A percentile compares a stretch with the other conserved stretches of the same genome.
Conservation (phyloP, 345 rosid genomes). For the Eucalyptus polyanthemos region DNA sequence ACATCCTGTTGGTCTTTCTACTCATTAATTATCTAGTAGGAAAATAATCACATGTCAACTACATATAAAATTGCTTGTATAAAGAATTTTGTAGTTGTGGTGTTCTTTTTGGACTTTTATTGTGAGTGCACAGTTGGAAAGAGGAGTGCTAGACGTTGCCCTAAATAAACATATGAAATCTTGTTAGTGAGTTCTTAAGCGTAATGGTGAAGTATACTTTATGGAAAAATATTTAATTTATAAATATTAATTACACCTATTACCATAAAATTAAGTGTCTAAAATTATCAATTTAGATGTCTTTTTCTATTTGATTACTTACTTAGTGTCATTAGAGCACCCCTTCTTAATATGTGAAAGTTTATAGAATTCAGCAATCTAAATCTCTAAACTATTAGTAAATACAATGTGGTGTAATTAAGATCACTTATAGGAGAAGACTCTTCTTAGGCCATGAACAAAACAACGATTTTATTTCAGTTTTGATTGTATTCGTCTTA, state of each 20-base stretch:
- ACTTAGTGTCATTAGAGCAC: too few relatives aligned
- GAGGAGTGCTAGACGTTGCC: neutral
- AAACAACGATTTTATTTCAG: accelerated
- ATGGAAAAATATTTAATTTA: too few relatives aligned
- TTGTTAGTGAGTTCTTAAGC: neutral
- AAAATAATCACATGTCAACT: neutral
- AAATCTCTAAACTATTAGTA: too few relatives aligned
- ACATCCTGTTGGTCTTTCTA: neutral
- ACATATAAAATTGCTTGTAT: neutral
- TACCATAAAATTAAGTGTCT: too few relatives aligned
- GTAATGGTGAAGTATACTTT: neutral
- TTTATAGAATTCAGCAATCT: too few relatives aligned
- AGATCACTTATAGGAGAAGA: neutral
- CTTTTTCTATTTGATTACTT: too few relatives aligned
- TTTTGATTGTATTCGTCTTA: neutral
- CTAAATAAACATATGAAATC: neutral
- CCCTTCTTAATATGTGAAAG: too few relatives aligned
- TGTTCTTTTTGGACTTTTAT: neutral
- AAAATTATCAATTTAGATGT: too few relatives aligned
- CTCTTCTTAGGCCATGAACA: neutral
- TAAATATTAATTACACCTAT: too few relatives aligned
- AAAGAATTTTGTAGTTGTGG: neutral
- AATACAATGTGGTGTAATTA: too few relatives aligned
- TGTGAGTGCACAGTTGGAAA: neutral
- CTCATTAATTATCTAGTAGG: neutral